Conservation (phyloP, 2,329 filamentous ascomycete species). For the Pezicula rhizophila region DNA sequence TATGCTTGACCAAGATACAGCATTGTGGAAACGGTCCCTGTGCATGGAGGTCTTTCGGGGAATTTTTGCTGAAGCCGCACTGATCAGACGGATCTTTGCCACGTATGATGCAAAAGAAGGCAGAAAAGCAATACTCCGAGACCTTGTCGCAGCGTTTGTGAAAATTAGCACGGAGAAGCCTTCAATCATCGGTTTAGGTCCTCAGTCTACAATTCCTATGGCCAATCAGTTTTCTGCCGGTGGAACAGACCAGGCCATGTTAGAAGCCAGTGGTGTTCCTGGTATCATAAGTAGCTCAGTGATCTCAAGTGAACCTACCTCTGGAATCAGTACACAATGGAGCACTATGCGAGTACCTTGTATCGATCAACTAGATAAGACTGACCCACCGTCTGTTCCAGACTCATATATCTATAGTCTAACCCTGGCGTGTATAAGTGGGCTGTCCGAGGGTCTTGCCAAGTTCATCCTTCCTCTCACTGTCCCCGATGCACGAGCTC, state of each 20-base stretch:
- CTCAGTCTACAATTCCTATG: conserved; percentile 78
- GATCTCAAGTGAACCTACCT: conserved; percentile 57
- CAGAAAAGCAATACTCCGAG: conserved; percentile 71
- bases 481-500: conserved; percentile 61
- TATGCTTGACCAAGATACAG: conserved; percentile 78
- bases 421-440: conserved; percentile 81
- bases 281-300: conserved; percentile 77
- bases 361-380: conserved; percentile 91
- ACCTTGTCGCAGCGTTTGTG: conserved; percentile 84
- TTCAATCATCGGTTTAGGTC: conserved; percentile 76
- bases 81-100: conserved; percentile 74
- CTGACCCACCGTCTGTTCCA: conserved; percentile 73
- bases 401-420: conserved; percentile 93
- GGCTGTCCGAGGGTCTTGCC: conserved; percentile 83
- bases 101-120: conserved; percentile 70
- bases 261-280: conserved; percentile 81
- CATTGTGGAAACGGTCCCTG: conserved; percentile 78
- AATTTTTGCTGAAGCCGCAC: conserved; percentile 73
- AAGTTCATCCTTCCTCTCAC: conserved; percentile 91
- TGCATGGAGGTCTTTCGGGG: conserved; percentile 88
- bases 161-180: conserved; percentile 88
- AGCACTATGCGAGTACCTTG: conserved; percentile 81
- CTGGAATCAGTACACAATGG: conserved; percentile 85
- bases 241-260: conserved; percentile 74
- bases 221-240: conserved; percentile 49